A percentile compares a stretch with the other conserved stretches of the same genome.
Evolutionary conservation across 2,329 filamentous ascomycete genomes (phyloP).

Genomic region (Apiospora koreana): DNA sequence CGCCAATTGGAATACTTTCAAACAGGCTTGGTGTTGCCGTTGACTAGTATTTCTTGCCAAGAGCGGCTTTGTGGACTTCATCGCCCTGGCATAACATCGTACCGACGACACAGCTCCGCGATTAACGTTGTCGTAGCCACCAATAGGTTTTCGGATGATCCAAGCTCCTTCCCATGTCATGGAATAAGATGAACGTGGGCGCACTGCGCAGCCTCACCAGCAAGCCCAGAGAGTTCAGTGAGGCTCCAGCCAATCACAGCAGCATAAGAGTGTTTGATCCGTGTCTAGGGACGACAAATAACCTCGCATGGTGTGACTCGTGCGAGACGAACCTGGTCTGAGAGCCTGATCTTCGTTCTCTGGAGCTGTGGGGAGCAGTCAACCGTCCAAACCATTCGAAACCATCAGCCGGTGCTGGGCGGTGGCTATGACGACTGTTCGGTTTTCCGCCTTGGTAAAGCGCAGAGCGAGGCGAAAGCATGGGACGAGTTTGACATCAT

Average conservation of each 20-base stretch:
- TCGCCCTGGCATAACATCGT: neutral
- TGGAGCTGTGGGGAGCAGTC: neutral
- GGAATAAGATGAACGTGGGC: slow-evolving; percentile 3
- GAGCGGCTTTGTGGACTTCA: neutral
- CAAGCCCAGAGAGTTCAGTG: neutral
- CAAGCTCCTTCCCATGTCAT: neutral
- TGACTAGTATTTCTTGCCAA: neutral
- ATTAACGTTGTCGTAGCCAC: neutral
- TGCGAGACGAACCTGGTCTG: slow-evolving; percentile 6
- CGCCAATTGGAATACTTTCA: neutral
- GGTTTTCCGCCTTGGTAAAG: neutral
- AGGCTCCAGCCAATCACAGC: neutral
- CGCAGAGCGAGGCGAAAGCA: neutral
- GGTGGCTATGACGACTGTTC: neutral
- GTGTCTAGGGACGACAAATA: slow-evolving; percentile 5
- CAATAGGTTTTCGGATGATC: neutral
- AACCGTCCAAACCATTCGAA: neutral
- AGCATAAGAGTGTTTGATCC: neutral
- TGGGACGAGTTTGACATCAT: neutral
- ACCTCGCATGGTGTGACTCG: neutral
- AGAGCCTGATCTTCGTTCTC: neutral
- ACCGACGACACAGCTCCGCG: neutral
- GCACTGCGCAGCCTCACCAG: neutral
- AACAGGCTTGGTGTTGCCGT: neutral
- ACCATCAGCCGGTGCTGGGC: neutral